Base-by-base conservation (phyloP, 2,329 filamentous ascomycete species). In the Xylariales sp. region DNA sequence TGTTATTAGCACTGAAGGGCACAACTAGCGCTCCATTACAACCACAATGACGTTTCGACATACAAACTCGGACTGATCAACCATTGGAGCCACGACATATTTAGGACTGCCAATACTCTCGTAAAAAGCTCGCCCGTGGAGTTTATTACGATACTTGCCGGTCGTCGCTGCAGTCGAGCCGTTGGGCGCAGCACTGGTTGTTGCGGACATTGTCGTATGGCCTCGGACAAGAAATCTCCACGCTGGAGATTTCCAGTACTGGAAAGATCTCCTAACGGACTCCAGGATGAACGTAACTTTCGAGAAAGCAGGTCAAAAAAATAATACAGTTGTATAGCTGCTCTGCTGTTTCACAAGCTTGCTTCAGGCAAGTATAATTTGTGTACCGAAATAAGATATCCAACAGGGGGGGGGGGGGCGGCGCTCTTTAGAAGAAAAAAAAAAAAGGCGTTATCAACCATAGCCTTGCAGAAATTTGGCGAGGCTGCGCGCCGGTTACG, bases 1-100 rank as follows among this genome's bases (percentile, higher is more conserved):
- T n/a, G n/a, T n/a, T n/a, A n/a, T n/a, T n/a, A n/a, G n/a, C n/a
- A n/a, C n/a, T n/a, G n/a, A n/a, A n/a, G n/a, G n/a, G 12, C 24
- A 38, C 18, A 8, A n/a, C 23, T n/a, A 8, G 23, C 23, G 23
- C n/a, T 25, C n/a, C n/a, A n/a, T n/a, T 8, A 25, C n/a, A n/a
- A 25, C 23, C 23, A 8, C 16, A 15, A 15, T 8, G 6, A 18
- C 13, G 12, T 10, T 7, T 18, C 5, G 31, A 70, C 83, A 48
- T 70, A 95, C 90, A 69, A 97, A 96, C 69, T 98, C 93, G 21
- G 89, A 96, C 62, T 96, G 88, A 57, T 98, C 91, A 16, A 98
- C 93, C 93, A 98, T 98, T 24, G 93, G 93, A 23, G 93, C 93
- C 39, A 98, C 76, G 20, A 98, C 79, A 48, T 85, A 83, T 64